These are phyloP conservation scores for Didymella lethalis DNA, from an alignment of 2,329 filamentous ascomycete genomes.

Conservation along the genomic window DNA sequence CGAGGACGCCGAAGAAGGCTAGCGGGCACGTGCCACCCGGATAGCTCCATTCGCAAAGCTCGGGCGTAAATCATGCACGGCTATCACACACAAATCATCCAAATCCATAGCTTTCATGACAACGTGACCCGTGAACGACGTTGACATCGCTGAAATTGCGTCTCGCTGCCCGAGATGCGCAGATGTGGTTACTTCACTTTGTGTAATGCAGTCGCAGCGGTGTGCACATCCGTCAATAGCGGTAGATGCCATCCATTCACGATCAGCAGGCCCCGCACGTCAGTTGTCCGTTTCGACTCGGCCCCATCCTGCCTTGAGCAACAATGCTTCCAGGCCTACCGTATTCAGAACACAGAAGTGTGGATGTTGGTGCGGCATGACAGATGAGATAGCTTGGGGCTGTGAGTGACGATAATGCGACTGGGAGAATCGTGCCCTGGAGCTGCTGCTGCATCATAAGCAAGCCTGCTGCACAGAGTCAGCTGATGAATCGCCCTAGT, in stretches of 20 bases:
- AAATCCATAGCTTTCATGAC: constrained; percentile 21
- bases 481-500: constrained; percentile 22
- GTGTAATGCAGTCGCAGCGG: constrained; percentile 6
- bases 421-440: constrained; percentile 26
- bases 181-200: constrained; percentile 2
- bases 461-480: constrained; percentile 23
- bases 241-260: constrained; percentile 12
- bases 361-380: constrained; percentile 14
- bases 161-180: constrained; percentile 8
- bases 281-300: constrained; percentile 1
- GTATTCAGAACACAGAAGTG: constrained; percentile 5
- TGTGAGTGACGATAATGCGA: constrained; percentile 22
- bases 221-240: constrained; percentile 2
- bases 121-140: constrained; percentile 16
- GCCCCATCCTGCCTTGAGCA: constrained; percentile 7
- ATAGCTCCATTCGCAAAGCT: constrained; percentile 3
- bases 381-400: constrained; percentile 17
- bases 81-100: constrained; percentile 27
- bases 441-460: constrained; percentile 29
- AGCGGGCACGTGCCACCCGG: constrained; percentile 25
- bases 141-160: constrained; percentile 5
- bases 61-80: constrained; percentile 35
- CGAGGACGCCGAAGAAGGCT: constrained; percentile 8
- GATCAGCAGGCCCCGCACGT: constrained; percentile 18
- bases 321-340: constrained; percentile 3